Evolutionary conservation across 441 rosid species (phyloP).

Genomic region (Mallotus repandus): DNA sequence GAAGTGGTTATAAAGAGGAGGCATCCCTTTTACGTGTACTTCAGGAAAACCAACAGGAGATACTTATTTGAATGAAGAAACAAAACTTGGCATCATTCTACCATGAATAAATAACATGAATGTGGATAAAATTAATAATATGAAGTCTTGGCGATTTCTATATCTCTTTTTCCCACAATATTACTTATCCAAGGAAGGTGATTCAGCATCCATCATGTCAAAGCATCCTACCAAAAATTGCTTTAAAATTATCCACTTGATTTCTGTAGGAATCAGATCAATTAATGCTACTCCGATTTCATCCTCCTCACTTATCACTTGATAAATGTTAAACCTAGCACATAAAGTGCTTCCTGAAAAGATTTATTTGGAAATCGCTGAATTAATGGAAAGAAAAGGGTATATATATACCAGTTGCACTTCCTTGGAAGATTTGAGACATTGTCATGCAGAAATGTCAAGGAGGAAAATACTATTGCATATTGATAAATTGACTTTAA

Average conservation of each 20-base stretch:
- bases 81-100: constrained; percentile 6
- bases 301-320: background rate
- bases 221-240: background rate
- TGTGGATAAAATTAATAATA: background rate
- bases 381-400: background rate
- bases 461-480: background rate
- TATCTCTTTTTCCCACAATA: background rate
- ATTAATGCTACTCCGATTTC: background rate
- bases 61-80: background rate
- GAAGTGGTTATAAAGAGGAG: background rate
- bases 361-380: background rate
- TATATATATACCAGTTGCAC: background rate
- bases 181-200: background rate
- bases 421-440: background rate
- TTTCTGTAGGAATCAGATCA: background rate
- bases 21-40: background rate
- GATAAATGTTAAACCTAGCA: background rate
- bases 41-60: background rate
- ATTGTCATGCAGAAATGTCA: background rate
- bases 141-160: background rate
- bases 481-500: background rate
- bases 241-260: background rate
- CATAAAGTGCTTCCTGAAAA: background rate
- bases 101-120: background rate
- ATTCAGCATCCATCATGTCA: background rate